Evolutionary conservation across 129 eudicot genomes (phyloP), one percentile per base, ranked within the genome.

Genomic region (Lactuca sativa): DNA sequence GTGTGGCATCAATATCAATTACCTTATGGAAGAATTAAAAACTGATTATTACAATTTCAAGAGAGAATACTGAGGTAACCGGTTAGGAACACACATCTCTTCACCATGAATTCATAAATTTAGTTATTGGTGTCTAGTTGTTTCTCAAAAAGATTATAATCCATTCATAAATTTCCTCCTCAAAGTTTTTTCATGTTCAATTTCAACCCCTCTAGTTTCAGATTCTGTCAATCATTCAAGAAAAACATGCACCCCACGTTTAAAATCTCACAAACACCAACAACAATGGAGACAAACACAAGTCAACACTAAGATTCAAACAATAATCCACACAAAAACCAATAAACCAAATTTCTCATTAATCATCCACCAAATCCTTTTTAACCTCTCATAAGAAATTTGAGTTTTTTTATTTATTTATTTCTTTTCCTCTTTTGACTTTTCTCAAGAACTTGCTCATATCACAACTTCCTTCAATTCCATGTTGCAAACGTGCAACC

Each of bases 211-310:
- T 36, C 51, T 72, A 72, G 6, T 54, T 53, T 64, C n/a, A 63
- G 14, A 53, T 64, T 25, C 9, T 43, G 32, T 51, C 36, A 32
- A 63, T 25, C 43, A 43, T 43, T 38, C 30, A 55, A 30, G 33
- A 60, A 55, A 63, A 75, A 80, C 84, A 88, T 81, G 82, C 86
- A 78, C 86, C 89, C 84, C 85, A 81, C 85, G 70, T 85, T 74
- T 61, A 30, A 59, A 37, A 38, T 16, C 52, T 69, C 66, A 66
- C 36, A 80, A 66, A 62, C 59, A 59, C 67, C 76, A 16, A 62
- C 53, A 76, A 79, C 59, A 64, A 80, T 15, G 56, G 14, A 32
- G 18, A 70, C 52, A 13, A 55, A 55, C 25, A 62, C 16, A 25
- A 74, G 41, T 44, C 51, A 62, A n/a, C 40, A 61, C 32, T 31